Conservation (phyloP, 495 filamentous ascomycete species). For the Glarea lozoyensis region DNA sequence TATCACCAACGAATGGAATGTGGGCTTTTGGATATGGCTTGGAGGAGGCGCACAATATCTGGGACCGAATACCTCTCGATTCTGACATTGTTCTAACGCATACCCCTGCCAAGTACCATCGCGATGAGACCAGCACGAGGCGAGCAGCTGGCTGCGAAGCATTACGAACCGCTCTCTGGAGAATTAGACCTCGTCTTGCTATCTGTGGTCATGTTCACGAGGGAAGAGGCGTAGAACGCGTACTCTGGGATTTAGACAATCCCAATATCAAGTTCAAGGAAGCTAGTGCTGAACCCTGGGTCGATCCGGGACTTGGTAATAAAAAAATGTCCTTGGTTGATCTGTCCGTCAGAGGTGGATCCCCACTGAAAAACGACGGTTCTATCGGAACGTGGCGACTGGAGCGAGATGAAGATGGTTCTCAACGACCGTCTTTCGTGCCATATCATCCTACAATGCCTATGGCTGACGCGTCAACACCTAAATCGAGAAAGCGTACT, state of each 20-base stretch:
- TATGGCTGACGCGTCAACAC: background rate
- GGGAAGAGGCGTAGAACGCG: conserved; percentile 45
- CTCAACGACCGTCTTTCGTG: background rate
- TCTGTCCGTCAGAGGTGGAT: conserved; percentile 24
- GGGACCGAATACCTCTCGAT: conserved; percentile 53
- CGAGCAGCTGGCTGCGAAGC: conserved; percentile 54
- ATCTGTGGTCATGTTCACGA: conserved; percentile 87
- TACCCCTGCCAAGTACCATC: conserved; percentile 64
- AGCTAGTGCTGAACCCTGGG: conserved; percentile 26
- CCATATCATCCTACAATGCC: background rate
- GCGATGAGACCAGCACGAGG: conserved; percentile 51
- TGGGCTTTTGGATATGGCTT: conserved; percentile 68
- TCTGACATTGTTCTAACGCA: conserved; percentile 85
- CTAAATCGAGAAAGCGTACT: background rate
- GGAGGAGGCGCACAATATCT: conserved; percentile 38
- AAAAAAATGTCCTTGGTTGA: conserved; percentile 53
- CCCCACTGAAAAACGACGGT: conserved; percentile 23
- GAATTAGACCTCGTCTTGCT: conserved; percentile 70
- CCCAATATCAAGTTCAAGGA: conserved; percentile 25
- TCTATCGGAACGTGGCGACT: too few species aligned
- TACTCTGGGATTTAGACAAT: conserved; percentile 42
- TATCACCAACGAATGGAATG: conserved; percentile 48
- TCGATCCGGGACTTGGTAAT: conserved; percentile 35
- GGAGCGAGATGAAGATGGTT: background rate
- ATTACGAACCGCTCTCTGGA: conserved; percentile 60